phyloP scores from a whole-genome alignment of 148 eudicot species.

The Rhododendron vialii region DNA sequence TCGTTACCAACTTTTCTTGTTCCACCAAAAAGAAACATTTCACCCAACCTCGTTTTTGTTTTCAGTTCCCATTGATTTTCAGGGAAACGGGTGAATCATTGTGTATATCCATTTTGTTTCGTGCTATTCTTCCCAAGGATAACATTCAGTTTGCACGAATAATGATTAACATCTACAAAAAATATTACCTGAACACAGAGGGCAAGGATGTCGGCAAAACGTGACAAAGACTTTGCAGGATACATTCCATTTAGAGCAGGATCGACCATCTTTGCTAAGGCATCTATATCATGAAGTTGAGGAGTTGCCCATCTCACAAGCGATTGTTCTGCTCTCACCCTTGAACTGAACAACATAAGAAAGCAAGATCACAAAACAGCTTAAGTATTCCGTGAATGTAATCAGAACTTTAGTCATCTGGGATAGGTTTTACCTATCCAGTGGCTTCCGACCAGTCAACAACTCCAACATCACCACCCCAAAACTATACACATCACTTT shows the following conservation, averaged over 20 bases:
- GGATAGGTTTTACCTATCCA: conserved; percentile 65
- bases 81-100: neutral
- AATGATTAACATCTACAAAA: neutral
- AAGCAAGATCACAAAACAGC: neutral
- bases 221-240: conserved; percentile 91
- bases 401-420: conserved; percentile 1
- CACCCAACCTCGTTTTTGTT: neutral
- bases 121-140: neutral
- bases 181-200: conserved; percentile 87
- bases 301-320: conserved; percentile 99
- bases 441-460: conserved; percentile 91
- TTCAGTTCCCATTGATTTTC: neutral
- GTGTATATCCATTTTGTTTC: neutral
- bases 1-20: neutral
- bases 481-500: conserved; percentile 97
- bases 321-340: conserved; percentile 89
- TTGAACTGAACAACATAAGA: conserved; percentile 49
- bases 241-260: conserved; percentile 91
- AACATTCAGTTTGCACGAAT: neutral
- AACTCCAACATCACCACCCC: conserved; percentile 99
- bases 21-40: neutral
- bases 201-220: conserved; percentile 92
- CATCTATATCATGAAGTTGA: conserved; percentile 95
- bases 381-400: neutral
- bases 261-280: conserved; percentile 93